Evolutionary conservation across 2,329 filamentous ascomycete genomes (phyloP), one percentile per base, ranked within the genome.

Genomic region (Colletotrichum godetiae): DNA sequence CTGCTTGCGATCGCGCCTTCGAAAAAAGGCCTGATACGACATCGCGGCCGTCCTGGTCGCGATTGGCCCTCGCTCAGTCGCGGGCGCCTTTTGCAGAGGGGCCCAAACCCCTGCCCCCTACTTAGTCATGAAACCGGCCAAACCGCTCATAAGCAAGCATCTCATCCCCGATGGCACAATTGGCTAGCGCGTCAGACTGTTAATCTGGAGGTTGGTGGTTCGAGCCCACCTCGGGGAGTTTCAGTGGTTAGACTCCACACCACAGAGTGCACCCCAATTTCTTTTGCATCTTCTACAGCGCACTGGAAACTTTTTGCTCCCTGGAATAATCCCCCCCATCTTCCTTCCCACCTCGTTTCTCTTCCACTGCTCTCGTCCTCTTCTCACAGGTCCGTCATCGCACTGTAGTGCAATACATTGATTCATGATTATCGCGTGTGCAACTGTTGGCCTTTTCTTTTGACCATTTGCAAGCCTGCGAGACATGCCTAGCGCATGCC

Each of bases 141-240:
- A 0, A 0, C 0, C 0, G 0, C 0, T 0, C n/a, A 64, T 1
- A 13, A 57, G 2, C 0, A 42, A 58, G 67, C 33, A 46, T 35
- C 66, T 72, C 69, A 70, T 73, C 70, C 70, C 70, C 70, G 70
- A 71, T 73, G 71, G 71, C 71, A 71, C 67, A 73, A 73, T 71
- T 73, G 67, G 67, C 71, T 71, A 73, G 71, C 71, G 71, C 71
- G 71, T 73, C 71, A 73, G 71, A 73, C 67, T 73, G 71, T 73
- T 73, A 73, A 73, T 73, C 71, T 73, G 71, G 67, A 73, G 71
- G 67, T 73, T 73, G 67, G 67, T 73, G 71, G 71, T 73, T 73
- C 71, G 71, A 71, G 67, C 71, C 67, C 71, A 73, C 71, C 67
- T 71, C 71, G 67, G 67, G 71, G 71, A 73, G 71, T 1, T 0